Percentiles rank a stretch among this genome's conserved stretches.
Evolutionary conservation across 106 monocot species (phyloP).

Genomic region (Acorus calamus): DNA sequence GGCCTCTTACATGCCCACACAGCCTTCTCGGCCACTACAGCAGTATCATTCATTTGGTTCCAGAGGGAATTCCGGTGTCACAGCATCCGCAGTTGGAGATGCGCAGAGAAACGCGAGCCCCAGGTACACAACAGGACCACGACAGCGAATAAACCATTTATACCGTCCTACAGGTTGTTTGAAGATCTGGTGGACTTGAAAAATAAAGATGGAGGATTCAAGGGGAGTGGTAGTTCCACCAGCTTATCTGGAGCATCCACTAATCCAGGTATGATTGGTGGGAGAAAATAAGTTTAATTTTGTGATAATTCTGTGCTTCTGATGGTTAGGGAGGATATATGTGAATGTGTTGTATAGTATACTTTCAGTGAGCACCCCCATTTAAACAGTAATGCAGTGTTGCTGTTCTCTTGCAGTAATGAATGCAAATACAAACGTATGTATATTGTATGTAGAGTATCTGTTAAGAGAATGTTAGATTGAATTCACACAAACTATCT

Average conservation of each 20-base stretch:
- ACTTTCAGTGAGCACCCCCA: too few species aligned
- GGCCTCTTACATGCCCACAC: slow-evolving; percentile 4
- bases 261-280: slow-evolving; percentile 20
- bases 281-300: slow-evolving; percentile 19
- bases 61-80: background rate
- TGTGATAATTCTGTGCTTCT: too few species aligned
- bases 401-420: too few species aligned
- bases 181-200: slow-evolving; percentile 52
- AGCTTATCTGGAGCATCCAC: slow-evolving; percentile 14
- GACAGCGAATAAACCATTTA: slow-evolving; percentile 32
- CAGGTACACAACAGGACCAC: slow-evolving; percentile 6
- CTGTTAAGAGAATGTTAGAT: too few species aligned
- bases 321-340: too few species aligned
- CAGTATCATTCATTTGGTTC: slow-evolving; percentile 21
- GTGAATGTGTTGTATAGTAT: too few species aligned
- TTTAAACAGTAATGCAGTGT: too few species aligned
- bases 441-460: too few species aligned
- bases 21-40: slow-evolving; percentile 27
- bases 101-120: slow-evolving; percentile 3
- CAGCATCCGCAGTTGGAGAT: slow-evolving; percentile 1
- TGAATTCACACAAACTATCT: too few species aligned
- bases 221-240: slow-evolving; percentile 14
- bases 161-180: slow-evolving; percentile 52
- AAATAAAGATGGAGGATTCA: slow-evolving; percentile 41
- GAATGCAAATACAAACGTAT: too few species aligned